Percentiles rank a stretch among this genome's conserved stretches.
Conservation (phyloP, 495 filamentous ascomycete species). For the Neurospora sp. region DNA sequence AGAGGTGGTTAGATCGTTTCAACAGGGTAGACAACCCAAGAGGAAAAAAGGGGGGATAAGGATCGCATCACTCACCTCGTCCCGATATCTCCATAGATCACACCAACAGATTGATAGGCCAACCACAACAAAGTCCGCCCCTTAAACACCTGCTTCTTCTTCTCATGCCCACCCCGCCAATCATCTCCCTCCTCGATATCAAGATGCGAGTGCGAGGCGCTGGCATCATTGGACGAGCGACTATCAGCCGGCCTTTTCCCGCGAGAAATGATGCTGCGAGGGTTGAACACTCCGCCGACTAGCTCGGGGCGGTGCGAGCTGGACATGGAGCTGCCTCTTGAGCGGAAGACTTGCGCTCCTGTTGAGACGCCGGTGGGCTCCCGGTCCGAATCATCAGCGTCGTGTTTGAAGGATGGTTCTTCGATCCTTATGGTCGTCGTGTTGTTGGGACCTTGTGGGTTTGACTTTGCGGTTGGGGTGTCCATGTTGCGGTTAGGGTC, state of each 20-base stretch:
- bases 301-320: background rate
- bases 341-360: background rate
- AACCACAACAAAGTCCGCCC: constrained; percentile 40
- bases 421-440: background rate
- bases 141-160: constrained; percentile 35
- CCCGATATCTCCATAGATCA: constrained; percentile 71
- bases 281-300: constrained; percentile 30
- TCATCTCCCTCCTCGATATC: constrained; percentile 31
- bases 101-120: constrained; percentile 59
- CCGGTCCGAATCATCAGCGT: background rate
- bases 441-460: background rate
- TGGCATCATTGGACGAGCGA: constrained; percentile 13
- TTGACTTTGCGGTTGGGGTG: background rate
- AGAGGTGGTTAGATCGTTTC: background rate
- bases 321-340: background rate
- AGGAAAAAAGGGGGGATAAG: background rate
- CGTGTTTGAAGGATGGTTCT: background rate
- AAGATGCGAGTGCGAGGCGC: constrained; percentile 7
- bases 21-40: background rate
- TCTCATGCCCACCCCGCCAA: constrained; percentile 23
- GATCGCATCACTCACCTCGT: constrained; percentile 34
- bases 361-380: background rate
- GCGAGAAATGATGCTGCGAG: constrained; percentile 24
- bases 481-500: background rate
- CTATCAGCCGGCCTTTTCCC: constrained; percentile 12